Evolutionary conservation across 495 filamentous ascomycete genomes (phyloP).

Genomic region (Aspergillus heteromorphus): DNA sequence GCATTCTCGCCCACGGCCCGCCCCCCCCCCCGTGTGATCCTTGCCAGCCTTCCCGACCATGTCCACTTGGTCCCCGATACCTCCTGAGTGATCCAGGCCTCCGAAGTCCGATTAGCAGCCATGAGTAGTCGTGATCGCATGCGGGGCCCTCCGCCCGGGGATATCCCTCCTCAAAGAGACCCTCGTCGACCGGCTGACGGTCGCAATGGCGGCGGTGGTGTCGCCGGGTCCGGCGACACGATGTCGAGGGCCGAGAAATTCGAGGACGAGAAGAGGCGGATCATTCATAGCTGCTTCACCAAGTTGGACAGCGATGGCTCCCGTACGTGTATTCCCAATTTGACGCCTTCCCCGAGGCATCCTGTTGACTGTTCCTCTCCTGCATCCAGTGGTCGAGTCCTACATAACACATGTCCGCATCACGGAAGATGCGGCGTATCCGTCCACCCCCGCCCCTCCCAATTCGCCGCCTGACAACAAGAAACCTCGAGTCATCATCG

Average conservation of each 20-base stretch:
- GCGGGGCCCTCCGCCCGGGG: constrained; percentile 25
- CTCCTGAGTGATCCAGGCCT: constrained; percentile 26
- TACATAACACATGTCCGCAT: constrained; percentile 97
- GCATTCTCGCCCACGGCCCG: background rate
- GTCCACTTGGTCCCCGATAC: constrained; percentile 30
- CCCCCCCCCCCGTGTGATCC: constrained; percentile 7
- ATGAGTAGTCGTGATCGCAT: constrained; percentile 38
- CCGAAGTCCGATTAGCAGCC: constrained; percentile 16
- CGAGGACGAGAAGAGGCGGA: constrained; percentile 91
- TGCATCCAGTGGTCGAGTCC: constrained; percentile 68
- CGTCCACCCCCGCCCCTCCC: constrained; percentile 80
- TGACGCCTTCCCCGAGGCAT: background rate
- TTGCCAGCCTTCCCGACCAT: constrained; percentile 28
- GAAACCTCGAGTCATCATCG: constrained; percentile 84
- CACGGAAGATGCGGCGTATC: constrained; percentile 74
- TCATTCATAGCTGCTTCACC: constrained; percentile 84
- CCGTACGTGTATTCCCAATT: constrained; percentile 45
- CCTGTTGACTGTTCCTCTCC: constrained; percentile 12
- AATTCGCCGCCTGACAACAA: constrained; percentile 64
- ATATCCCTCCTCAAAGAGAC: constrained; percentile 24
- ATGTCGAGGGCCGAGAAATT: constrained; percentile 79
- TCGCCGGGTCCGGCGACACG: constrained; percentile 22
- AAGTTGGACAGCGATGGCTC: constrained; percentile 81
- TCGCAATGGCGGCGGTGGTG: constrained; percentile 26
- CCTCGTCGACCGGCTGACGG: constrained; percentile 30